Evolutionary conservation across 768 basidiomycete species (phyloP), one percentile per base, ranked within the genome.

Genomic region (Pulveroboletus sp.): DNA sequence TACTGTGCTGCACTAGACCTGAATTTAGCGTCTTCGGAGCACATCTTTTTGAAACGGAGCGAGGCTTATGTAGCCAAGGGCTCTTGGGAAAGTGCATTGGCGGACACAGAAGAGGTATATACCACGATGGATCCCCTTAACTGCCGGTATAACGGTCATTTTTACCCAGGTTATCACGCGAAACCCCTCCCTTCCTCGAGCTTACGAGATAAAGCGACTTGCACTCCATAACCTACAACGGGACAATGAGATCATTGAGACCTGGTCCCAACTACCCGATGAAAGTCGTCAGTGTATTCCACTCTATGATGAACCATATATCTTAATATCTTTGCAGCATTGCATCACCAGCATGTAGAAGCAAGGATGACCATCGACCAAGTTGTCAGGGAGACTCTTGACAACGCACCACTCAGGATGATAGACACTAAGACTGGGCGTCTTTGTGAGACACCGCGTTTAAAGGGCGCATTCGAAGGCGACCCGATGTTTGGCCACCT

Each of bases 371-470:
- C 30, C 23, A 46, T 54, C 19, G 53, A 45, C 29, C 17, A 50
- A 26, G 22, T 34, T 6, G 26, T 53, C 16, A 36, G 27, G 20
- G 41, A 40, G 7, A 46, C 24, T 29, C 48, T 50, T 30, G 22
- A 43, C 9, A 43, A 47, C 10, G 7, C 38, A 9, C 53, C 49
- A n/a, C 32, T 54, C 26, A 31, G 49, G 10, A 47, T 56, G 40
- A 56, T 56, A 17, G 48, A 56, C 38, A 47, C 43, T 23, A 17
- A 36, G 32, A 54, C 45, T 23, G 55, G 55, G 10, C 19, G 29
- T 31, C 38, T 56, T 6, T 50, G 39, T n/a, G 27, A 47, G 4
- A 43, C 10, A 19, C 5, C 22, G 2, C 12, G 17, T 9, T n/a
- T 47, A 10, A 34, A 19, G 35, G n/a, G 27, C 17, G 12, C 37